A percentile compares a stretch with the other conserved stretches of the same genome.
Evolutionary conservation across 2,329 filamentous ascomycete species (phyloP).

Genomic region (Botryotinia convoluta): DNA sequence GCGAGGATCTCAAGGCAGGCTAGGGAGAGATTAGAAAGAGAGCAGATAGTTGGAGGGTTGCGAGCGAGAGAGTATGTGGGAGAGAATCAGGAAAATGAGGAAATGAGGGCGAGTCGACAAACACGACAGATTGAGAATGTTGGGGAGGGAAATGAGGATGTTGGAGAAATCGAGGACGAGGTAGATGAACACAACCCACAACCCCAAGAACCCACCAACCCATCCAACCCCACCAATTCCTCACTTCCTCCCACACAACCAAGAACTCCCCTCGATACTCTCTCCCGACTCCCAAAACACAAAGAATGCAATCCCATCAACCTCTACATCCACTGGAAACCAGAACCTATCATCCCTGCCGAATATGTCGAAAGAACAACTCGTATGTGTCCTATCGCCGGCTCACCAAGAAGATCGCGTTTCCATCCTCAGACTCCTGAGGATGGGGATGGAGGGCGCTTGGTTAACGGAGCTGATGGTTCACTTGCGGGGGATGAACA

Average conservation of each 20-base stretch:
- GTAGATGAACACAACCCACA: accelerated
- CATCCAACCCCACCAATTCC: neutral
- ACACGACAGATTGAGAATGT: neutral
- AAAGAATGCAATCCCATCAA: neutral
- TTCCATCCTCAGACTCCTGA: too few species aligned
- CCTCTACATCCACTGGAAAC: neutral
- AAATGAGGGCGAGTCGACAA: accelerated
- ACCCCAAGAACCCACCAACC: neutral
- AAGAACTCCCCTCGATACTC: neutral
- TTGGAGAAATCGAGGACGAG: neutral
- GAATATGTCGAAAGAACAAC: neutral
- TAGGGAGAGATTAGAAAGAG: neutral
- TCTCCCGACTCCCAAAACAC: accelerated
- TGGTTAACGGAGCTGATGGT: accelerated
- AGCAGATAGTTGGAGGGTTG: accelerated
- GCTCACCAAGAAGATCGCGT: neutral
- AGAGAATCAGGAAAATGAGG: neutral
- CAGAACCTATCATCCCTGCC: neutral
- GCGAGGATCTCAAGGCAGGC: neutral
- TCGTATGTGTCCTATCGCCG: accelerated
- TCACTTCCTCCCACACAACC: neutral
- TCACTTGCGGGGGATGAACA: too few species aligned
- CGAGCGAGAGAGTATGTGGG: neutral
- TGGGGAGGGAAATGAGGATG: neutral
- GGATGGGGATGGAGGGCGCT: accelerated